Conservation (phyloP, 108 stramenopile species). For the Fistulifera pelliculosa region DNA sequence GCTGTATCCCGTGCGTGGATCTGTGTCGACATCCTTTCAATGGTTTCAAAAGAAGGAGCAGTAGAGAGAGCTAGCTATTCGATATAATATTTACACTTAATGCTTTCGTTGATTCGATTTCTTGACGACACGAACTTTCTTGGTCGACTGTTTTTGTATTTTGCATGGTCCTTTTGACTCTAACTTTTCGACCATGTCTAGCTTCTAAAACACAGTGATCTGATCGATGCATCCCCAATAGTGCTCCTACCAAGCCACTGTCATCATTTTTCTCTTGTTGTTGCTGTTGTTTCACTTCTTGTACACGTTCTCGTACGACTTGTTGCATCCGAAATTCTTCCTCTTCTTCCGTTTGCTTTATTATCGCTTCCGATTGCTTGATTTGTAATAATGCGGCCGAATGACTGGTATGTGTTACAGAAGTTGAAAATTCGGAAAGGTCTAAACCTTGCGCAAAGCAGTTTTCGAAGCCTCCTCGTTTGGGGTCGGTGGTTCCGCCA, state of each 20-base stretch:
- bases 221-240: no score
- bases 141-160: no score
- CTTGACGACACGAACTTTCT: no score
- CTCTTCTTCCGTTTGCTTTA: not conserved
- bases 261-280: no score
- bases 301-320: not conserved
- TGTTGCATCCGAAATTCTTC: slow-evolving; percentile 9
- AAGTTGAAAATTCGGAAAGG: slow-evolving; percentile 2
- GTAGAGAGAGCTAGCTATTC: no score
- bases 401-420: not conserved
- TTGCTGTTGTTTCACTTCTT: not conserved
- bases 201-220: no score
- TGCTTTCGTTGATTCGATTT: no score
- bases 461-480: not conserved
- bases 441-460: slow-evolving; percentile 9
- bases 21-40: slow-evolving; percentile 33
- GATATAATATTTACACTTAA: no score
- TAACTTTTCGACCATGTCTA: no score
- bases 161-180: no score
- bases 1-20: slow-evolving; percentile 45
- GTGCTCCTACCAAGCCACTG: no score
- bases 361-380: slow-evolving; percentile 1
- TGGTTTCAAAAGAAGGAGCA: slow-evolving; percentile 32
- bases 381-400: slow-evolving; percentile 1
- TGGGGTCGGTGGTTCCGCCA: no score